Evolutionary conservation across 73 alveolate species (phyloP).

Genomic region (Tetrahymena borealis): DNA sequence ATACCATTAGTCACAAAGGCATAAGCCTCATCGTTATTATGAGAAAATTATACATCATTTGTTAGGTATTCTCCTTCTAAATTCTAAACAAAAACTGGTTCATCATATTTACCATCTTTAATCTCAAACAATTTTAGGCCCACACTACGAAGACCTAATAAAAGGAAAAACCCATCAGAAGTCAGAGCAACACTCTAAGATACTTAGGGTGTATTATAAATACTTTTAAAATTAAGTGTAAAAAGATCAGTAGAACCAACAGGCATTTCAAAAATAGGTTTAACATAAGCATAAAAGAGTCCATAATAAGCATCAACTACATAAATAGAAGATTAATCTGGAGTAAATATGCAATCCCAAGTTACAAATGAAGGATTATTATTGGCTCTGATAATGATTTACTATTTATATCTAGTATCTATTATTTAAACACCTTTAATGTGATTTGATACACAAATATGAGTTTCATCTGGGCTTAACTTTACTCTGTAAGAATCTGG

Average conservation of each 20-base stretch:
- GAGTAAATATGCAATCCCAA: not conserved
- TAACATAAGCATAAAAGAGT: not conserved
- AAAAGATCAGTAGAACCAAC: not conserved
- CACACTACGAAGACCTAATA: not conserved
- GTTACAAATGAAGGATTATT: not conserved
- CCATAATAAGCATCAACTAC: not conserved
- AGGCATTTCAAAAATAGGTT: not conserved
- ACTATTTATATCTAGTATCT: not conserved
- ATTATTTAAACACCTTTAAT: not conserved
- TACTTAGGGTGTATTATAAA: not conserved
- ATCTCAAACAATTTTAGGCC: not conserved
- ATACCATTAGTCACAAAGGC: not conserved
- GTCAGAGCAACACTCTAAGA: not conserved
- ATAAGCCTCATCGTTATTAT: not conserved
- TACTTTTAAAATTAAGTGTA: not conserved
- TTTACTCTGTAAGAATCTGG: not conserved
- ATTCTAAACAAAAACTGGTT: not conserved
- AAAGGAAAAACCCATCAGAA: not conserved
- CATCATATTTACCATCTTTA: not conserved
- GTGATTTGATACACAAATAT: not conserved
- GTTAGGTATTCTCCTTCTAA: not conserved
- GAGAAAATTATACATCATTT: not conserved
- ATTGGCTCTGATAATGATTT: not conserved
- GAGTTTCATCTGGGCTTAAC: not conserved
- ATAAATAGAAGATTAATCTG: not conserved